Evolutionary conservation across 2,329 filamentous ascomycete species (phyloP), one percentile per base, ranked within the genome.

Genomic region (Sarocladium brachiariae): DNA sequence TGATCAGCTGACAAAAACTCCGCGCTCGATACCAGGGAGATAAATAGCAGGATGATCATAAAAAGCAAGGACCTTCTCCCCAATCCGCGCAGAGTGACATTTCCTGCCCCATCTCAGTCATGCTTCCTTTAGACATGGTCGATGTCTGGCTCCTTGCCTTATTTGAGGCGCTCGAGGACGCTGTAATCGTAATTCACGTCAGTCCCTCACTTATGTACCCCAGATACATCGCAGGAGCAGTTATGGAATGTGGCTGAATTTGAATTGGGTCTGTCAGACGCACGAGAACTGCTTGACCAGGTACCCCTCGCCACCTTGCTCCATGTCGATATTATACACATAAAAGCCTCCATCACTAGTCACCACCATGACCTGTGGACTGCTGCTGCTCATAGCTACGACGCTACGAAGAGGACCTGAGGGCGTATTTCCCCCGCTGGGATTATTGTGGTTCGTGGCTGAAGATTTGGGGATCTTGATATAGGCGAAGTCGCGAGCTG

Each of bases 341-440:
- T 93, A 96, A 63, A 96, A 97, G 21, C 86, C 86, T 9, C 93
- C 93, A 64, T 99, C 93, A 59, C 87, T 96, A 0, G 93, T 99
- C 13, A 96, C 91, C 0, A 97, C 89, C 91, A 99, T 97, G 46
- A 99, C 88, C 61, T 97, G 91, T 1, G 93, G 93, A 23, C 87
- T 91, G 63, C 84, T 95, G 61, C 86, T 93, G 64, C 89, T 96
- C 85, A 99, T 95, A 8, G 93, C 92, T 38, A 99, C 93, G n/a
- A 99, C 92, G 57, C 89, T 96, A 57, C 87, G 78, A 35, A 95
- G 68, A 0, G 88, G 84, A 0, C 76, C 59, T 5, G 64, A 60
- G 1, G 62, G 56, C 4, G 64, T 61, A 21, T 69, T 69, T 27
- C 62, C 61, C 3, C 51, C 4, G 67, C 18, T 56, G 55, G 41